Percentiles rank a stretch among this genome's conserved stretches.
These are phyloP conservation scores for Tricholoma matsutake DNA, from an alignment of 768 basidiomycete genomes.

Conservation along the genomic window DNA sequence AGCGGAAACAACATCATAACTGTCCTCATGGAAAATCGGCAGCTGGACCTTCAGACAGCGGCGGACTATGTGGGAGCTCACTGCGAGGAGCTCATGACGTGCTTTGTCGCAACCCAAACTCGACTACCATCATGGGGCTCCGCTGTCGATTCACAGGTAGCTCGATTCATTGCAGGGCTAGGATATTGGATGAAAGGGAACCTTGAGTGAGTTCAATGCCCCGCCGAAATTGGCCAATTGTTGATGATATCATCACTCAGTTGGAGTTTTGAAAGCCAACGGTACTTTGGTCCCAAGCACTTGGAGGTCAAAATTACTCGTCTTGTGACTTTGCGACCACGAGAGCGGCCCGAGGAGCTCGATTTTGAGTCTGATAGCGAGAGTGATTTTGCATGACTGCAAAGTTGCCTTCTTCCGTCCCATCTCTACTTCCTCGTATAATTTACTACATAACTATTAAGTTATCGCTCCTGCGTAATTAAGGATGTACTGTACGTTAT, in stretches of 20 bases:
- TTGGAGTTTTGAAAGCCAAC: conserved; percentile 68
- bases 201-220: conserved; percentile 38
- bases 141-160: conserved; percentile 47
- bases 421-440: neutral
- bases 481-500: conserved; percentile 1
- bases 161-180: conserved; percentile 51
- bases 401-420: neutral
- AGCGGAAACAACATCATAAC: conserved; percentile 67
- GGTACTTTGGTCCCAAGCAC: conserved; percentile 62
- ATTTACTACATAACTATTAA: conserved; percentile 3
- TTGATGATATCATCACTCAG: conserved; percentile 25
- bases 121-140: conserved; percentile 48
- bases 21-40: conserved; percentile 57
- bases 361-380: conserved; percentile 41
- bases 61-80: conserved; percentile 53
- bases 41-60: conserved; percentile 54
- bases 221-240: conserved; percentile 6
- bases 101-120: conserved; percentile 43
- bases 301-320: conserved; percentile 49
- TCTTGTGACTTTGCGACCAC: conserved; percentile 42
- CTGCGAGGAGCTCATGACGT: conserved; percentile 47
- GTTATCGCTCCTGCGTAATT: conserved; percentile 1
- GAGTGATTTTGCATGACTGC: conserved; percentile 16
- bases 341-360: conserved; percentile 27
- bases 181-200: conserved; percentile 64